Percentiles rank a stretch among this genome's conserved stretches.
phyloP scores from a whole-genome alignment of 176 grass and related monocot genomes.

The Cenchrus purpureus region DNA sequence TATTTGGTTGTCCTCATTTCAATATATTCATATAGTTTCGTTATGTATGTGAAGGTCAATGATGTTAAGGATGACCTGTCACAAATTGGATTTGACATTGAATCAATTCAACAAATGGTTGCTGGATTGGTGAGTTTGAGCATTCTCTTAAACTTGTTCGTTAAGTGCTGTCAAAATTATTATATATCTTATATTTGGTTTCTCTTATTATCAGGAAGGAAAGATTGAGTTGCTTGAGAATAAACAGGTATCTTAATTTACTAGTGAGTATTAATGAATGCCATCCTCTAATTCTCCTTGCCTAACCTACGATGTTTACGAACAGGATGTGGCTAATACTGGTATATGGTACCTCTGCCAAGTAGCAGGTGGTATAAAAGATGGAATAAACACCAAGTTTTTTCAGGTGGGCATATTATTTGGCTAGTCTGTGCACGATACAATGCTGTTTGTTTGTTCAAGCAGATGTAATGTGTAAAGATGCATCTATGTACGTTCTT shows the following conservation, averaged over 20 bases:
- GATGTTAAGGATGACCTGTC: slow-evolving; percentile 79
- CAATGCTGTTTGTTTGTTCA: slow-evolving; percentile 4
- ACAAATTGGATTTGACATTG: slow-evolving; percentile 96
- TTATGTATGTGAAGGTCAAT: slow-evolving; percentile 58
- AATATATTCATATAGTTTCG: slow-evolving; percentile 37
- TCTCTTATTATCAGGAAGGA: slow-evolving; percentile 69
- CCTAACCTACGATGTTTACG: slow-evolving; percentile 41
- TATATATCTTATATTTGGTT: slow-evolving; percentile 34
- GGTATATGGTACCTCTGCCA: slow-evolving; percentile 95
- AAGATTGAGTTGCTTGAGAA: slow-evolving; percentile 88
- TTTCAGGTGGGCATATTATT: slow-evolving; percentile 57
- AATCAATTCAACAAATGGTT: slow-evolving; percentile 85
- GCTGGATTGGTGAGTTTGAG: slow-evolving; percentile 74
- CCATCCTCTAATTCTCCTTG: slow-evolving; percentile 12
- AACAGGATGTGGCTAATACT: slow-evolving; percentile 85
- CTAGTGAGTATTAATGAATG: neutral
- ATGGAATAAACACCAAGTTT: slow-evolving; percentile 82
- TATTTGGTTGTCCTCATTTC: neutral
- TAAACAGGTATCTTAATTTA: slow-evolving; percentile 69
- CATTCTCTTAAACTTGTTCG: slow-evolving; percentile 7
- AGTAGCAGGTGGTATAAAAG: slow-evolving; percentile 87
- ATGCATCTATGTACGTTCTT: neutral
- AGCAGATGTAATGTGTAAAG: neutral
- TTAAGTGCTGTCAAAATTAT: slow-evolving; percentile 20
- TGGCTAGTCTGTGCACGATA: neutral